Evolutionary conservation across 148 eudicot species (phyloP), one percentile per base, ranked within the genome.

Genomic region (Selenicereus undatus): DNA sequence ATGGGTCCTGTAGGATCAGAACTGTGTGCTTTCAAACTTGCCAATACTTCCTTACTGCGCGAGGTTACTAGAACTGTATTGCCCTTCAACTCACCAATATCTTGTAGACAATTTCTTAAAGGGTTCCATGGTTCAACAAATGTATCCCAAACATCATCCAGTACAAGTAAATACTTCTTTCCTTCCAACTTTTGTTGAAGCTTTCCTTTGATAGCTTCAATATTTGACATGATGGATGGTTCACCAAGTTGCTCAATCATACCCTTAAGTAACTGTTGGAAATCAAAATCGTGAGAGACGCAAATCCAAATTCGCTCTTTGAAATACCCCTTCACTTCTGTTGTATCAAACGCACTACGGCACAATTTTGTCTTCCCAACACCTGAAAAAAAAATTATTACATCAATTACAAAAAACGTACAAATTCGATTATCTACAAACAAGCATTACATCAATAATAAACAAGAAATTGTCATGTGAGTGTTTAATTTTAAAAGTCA

Each of bases 111-210:
- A 74, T 14, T 5, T 50, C 77, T 43, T 26, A 74, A 30, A 26
- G 77, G 58, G 1, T 56, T n/a, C 62, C 62, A 56, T 16, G 8
- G 3, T 56, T 16, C 22, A 3, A 2, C 22, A 56, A 56, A 56
- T 20, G 62, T 56, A 4, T n/a, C 32, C 77, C 77, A 74, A 45
- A 74, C 26, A 74, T 74, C 54, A 43, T 74, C 77, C 24, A 74
- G 13, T 3, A 50, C 60, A 22, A 74, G 58, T 21, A 74, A n/a
- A 32, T 74, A 74, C 60, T 50, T 74, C 17, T n/a, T 74, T 26
- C 30, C 77, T 74, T n/a, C 9, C 60, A 74, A 48, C 30, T 74
- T 50, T 5, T n/a, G 36, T 32, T 27, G 58, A 10, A 74, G 16
- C 16, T 45, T 48, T 18, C 22, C 11, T 43, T 24, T 29, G 29